phyloP scores from a whole-genome alignment of 164 flowering plant genomes.

The Amborella trichopoda region DNA sequence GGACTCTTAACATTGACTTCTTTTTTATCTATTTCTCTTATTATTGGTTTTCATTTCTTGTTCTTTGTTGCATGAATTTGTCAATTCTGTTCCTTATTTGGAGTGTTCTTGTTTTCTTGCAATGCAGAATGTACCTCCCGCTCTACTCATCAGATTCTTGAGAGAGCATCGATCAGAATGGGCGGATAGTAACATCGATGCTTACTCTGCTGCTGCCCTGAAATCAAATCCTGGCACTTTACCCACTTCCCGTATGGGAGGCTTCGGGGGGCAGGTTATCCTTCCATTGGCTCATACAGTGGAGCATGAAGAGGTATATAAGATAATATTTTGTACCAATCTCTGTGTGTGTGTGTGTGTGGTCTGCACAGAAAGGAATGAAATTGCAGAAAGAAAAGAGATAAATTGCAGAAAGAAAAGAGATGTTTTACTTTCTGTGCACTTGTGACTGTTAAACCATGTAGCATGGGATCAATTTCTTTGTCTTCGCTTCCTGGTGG shows the following conservation, averaged over 20 bases:
- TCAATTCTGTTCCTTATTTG: neutral
- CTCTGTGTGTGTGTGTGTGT: no score
- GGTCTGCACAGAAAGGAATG: no score
- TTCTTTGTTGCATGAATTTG: neutral
- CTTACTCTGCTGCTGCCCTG: conserved; percentile 74
- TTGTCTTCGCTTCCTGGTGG: no score
- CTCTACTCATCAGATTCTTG: conserved; percentile 77
- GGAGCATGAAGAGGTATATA: conserved; percentile 95
- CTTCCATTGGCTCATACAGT: conserved; percentile 89
- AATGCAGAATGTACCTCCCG: conserved; percentile 93
- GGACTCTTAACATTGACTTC: no score
- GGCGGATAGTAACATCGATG: conserved; percentile 88
- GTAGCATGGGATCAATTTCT: no score
- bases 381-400: no score
- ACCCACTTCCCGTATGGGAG: conserved; percentile 61
- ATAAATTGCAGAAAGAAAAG: no score
- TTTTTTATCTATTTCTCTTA: no score
- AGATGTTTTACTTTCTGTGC: no score
- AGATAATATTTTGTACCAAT: no score
- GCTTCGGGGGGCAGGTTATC: conserved; percentile 72
- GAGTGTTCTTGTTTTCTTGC: neutral
- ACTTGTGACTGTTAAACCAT: no score
- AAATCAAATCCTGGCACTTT: conserved; percentile 68
- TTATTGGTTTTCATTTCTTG: neutral
- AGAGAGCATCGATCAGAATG: conserved; percentile 98